Evolutionary conservation across 208 protist species (phyloP).

Genomic region (Acanthamoeba polyphaga): DNA sequence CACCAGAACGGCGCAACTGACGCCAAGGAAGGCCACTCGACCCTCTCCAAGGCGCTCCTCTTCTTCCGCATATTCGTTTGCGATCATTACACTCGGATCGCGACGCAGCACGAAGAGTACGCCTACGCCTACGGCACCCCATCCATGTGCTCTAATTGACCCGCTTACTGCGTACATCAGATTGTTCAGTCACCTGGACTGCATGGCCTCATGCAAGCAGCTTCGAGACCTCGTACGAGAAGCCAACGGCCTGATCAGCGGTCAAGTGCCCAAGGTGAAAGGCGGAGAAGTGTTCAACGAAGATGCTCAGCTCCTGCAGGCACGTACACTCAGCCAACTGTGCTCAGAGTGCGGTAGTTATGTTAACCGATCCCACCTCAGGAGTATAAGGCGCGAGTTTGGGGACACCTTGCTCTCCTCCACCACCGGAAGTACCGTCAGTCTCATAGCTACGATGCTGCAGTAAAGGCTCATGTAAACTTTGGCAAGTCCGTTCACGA

Average conservation of each 20-base stretch:
- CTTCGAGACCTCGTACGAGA: background rate
- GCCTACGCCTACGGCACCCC: background rate
- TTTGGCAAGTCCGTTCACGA: background rate
- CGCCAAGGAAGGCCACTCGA: background rate
- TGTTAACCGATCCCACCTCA: background rate
- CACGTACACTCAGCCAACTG: background rate
- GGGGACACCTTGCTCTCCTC: background rate
- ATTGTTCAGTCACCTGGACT: background rate
- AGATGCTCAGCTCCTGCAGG: conserved; percentile 1
- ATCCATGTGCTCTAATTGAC: background rate
- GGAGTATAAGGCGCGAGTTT: conserved; percentile 12
- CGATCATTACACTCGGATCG: background rate
- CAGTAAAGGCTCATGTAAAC: background rate
- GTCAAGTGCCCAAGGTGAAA: conserved; percentile 2
- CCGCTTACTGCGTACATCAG: background rate
- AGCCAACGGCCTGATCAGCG: background rate
- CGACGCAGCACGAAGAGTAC: background rate
- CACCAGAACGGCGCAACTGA: background rate
- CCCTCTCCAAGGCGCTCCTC: background rate
- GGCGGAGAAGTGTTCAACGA: conserved; percentile 26
- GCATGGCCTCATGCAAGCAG: conserved; percentile 5
- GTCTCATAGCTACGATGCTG: background rate
- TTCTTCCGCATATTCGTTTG: conserved; percentile 52
- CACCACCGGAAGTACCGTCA: conserved; percentile 4
- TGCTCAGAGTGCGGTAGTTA: background rate